phyloP scores from a whole-genome alignment of 177 flowering plant genomes.

The Vitis hybrid region DNA sequence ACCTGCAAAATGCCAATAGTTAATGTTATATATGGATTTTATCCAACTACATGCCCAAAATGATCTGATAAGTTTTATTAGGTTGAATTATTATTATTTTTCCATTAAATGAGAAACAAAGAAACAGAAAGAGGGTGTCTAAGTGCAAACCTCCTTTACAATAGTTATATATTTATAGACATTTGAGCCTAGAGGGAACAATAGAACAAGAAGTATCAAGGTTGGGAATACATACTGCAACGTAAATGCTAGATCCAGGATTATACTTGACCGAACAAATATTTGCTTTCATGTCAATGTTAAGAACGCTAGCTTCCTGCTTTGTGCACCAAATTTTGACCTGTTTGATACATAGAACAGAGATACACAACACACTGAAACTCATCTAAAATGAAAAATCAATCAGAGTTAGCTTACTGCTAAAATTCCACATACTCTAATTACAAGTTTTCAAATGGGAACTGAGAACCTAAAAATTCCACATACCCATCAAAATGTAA shows the following conservation, averaged over 20 bases:
- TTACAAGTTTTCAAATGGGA: too few species aligned
- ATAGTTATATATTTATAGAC: neutral
- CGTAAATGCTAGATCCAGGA: conserved; percentile 72
- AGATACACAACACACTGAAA: neutral
- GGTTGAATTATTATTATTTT: too few species aligned
- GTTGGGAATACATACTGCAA: conserved; percentile 53
- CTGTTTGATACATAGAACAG: conserved; percentile 30
- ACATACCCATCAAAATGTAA: too few species aligned
- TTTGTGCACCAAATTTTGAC: conserved; percentile 90
- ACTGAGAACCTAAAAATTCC: too few species aligned
- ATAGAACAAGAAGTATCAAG: neutral
- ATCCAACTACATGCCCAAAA: neutral
- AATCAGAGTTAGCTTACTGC: too few species aligned
- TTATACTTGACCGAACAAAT: conserved; percentile 89
- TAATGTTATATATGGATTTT: neutral
- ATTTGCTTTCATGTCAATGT: conserved; percentile 89
- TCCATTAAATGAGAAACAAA: too few species aligned
- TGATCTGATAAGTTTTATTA: neutral
- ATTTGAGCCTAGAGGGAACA: neutral
- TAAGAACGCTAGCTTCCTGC: conserved; percentile 78
- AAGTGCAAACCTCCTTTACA: too few species aligned
- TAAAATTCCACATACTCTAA: too few species aligned
- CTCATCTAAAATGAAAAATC: neutral
- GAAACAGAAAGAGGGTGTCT: too few species aligned
- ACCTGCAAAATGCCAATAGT: conserved; percentile 53